These are phyloP conservation scores for Populus tomentosa DNA, from an alignment of 441 rosid species.

Conservation along the genomic window DNA sequence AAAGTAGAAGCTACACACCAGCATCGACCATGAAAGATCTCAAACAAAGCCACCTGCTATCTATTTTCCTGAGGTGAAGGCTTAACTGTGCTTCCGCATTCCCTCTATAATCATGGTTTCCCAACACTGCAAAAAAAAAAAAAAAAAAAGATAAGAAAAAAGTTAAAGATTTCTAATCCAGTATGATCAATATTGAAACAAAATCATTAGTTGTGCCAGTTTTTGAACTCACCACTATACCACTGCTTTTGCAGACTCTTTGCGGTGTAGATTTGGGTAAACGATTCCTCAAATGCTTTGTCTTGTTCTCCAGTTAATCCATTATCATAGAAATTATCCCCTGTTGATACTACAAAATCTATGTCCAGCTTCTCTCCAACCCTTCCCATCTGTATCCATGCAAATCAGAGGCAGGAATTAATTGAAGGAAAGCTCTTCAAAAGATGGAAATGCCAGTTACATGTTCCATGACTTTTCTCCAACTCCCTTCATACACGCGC, in stretches of 20 bases:
- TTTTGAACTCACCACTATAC: conserved; percentile 43
- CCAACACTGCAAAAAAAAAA: conserved; percentile 42
- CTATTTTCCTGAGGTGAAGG: conserved; percentile 43
- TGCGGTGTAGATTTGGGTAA: conserved; percentile 55
- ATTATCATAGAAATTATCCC: conserved; percentile 76
- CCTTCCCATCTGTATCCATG: conserved; percentile 53
- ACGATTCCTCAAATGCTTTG: conserved; percentile 52
- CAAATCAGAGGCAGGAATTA: too few relatives aligned
- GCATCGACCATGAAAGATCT: conserved; percentile 58
- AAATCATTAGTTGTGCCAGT: not conserved
- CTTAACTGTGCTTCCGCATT: conserved; percentile 65
- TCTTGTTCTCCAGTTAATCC: conserved; percentile 53
- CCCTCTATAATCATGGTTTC: conserved; percentile 78
- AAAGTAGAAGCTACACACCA: conserved; percentile 10
- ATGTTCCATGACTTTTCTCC: not conserved
- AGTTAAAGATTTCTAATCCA: not conserved
- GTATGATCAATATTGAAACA: not conserved
- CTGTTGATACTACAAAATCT: conserved; percentile 77
- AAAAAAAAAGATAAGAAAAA: not conserved
- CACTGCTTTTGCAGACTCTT: conserved; percentile 65
- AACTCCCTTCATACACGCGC: too few relatives aligned
- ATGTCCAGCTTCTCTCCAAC: conserved; percentile 51
- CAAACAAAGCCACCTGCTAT: conserved; percentile 67
- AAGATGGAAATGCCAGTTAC: not conserved
- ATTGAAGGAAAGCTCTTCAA: not conserved